Evolutionary conservation across 257 asterid species (phyloP), one percentile per base, ranked within the genome.

Genomic region (Perilla frutescens): DNA sequence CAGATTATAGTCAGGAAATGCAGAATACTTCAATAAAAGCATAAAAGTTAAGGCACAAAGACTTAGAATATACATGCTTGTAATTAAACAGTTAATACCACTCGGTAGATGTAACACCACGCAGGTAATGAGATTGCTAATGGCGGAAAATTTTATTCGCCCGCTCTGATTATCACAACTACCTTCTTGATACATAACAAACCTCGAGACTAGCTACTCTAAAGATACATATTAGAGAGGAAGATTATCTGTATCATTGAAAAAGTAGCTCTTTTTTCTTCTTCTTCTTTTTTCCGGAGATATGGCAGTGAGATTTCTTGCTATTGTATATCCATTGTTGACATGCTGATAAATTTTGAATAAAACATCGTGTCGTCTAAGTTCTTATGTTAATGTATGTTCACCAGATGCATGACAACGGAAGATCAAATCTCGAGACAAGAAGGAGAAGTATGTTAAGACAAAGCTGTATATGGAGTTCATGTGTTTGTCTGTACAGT

Each of bases 401-500:
- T 57, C 47, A 11, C 29, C 80, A 81, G 80, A 65, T 81, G 72
- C 47, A 36, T 40, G 61, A 62, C 7, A 59, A 53, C 1, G 56
- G 80, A 67, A 62, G 74, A 58, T 61, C 20, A 31, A 56, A 41
- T 54, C 51, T 76, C 43, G 55, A 68, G 66, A 68, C 15, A 32
- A 6, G 74, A 56, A 40, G 59, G 64, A 26, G 51, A 20, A 26
- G 69, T 48, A 40, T 64, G 68, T 15, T 20, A 39, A 29, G 47
- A 62, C 8, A 13, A 50, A 80, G 66, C 65, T 62, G 66, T 40
- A 41, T 60, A 60, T 66, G 68, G 47, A 77, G 56, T 66, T 20
- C 26, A 0, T 43, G 54, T 45, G 55, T 77, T 48, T 61, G 63
- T 66, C 75, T 77, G 81, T 66, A 64, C 64, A 81, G 77, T 71